A percentile compares a stretch with the other conserved stretches of the same genome.
Conservation (phyloP, 371 early-diverging fungal species). For the Mucor indicus region DNA sequence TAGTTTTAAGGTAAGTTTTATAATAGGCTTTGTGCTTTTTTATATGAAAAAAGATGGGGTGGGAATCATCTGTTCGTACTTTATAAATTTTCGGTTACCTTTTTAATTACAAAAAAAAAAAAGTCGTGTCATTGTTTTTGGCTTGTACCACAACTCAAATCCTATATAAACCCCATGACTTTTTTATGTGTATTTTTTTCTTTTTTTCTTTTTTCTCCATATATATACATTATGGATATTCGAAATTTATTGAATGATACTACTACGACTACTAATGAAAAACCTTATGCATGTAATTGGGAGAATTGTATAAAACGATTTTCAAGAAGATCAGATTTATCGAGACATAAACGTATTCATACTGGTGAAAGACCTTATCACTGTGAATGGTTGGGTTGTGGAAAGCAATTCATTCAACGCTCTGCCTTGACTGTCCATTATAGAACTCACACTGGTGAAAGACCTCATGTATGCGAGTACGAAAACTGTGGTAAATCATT, state of each 20-base stretch:
- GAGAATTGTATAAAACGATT: constrained; percentile 68
- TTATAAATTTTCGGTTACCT: no score
- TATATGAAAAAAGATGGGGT: no score
- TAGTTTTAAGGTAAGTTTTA: no score
- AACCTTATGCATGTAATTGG: constrained; percentile 70
- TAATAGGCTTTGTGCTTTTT: no score
- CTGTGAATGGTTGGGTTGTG: constrained; percentile 63
- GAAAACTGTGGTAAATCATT: constrained; percentile 60
- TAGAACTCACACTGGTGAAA: constrained; percentile 79
- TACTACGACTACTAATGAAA: constrained; percentile 21
- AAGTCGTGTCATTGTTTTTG: no score
- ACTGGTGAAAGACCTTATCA: constrained; percentile 73
- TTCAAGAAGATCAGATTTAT: constrained; percentile 77
- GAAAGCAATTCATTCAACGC: constrained; percentile 76
- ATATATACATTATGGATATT: constrained; percentile 36
- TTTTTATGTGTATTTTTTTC: not conserved
- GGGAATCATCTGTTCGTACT: no score
- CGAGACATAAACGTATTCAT: constrained; percentile 74
- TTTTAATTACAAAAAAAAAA: no score
- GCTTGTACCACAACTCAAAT: no score
- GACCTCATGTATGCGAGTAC: constrained; percentile 73
- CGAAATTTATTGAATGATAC: constrained; percentile 38
- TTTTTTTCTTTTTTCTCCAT: not conserved
- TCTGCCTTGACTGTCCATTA: constrained; percentile 79
- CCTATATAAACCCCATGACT: not conserved